Evolutionary conservation across 352 stramenopile genomes (phyloP).

Genomic region (Globisporangium cystogenes): DNA sequence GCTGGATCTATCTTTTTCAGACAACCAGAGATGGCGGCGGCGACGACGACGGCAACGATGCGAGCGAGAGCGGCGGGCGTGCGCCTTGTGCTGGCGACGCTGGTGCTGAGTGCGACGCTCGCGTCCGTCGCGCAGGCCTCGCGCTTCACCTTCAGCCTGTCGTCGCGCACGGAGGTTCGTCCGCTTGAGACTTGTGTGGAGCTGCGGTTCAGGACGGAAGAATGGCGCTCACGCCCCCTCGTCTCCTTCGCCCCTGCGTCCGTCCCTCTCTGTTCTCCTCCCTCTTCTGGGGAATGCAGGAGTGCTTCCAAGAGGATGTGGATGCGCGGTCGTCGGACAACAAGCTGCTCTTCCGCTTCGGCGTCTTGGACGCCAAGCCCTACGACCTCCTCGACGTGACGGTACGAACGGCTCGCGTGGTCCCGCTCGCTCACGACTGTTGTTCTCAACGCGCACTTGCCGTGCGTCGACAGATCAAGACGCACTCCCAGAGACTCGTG

Average conservation of each 20-base stretch:
- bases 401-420: constrained; percentile 23
- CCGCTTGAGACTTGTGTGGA: not conserved
- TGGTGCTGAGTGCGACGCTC: constrained; percentile 5
- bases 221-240: not conserved
- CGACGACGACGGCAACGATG: not conserved
- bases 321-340: constrained; percentile 47
- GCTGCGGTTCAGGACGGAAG: too few species aligned
- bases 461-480: constrained; percentile 31
- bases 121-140: constrained; percentile 15
- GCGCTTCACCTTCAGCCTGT: constrained; percentile 44
- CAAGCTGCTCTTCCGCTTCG: constrained; percentile 60
- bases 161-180: constrained; percentile 30
- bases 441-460: too few species aligned
- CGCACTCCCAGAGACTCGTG: constrained; percentile 40
- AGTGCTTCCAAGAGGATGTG: constrained; percentile 59
- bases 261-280: not conserved
- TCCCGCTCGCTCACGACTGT: not conserved
- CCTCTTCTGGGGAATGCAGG: constrained; percentile 14
- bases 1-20: not conserved
- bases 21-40: not conserved
- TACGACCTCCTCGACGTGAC: constrained; percentile 51
- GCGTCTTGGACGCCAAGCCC: constrained; percentile 40
- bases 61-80: not conserved
- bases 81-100: constrained; percentile 10
- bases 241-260: not conserved